Conservation (phyloP, 805 yeast species). For the Sugiyamaella boreocaroliniensis region DNA sequence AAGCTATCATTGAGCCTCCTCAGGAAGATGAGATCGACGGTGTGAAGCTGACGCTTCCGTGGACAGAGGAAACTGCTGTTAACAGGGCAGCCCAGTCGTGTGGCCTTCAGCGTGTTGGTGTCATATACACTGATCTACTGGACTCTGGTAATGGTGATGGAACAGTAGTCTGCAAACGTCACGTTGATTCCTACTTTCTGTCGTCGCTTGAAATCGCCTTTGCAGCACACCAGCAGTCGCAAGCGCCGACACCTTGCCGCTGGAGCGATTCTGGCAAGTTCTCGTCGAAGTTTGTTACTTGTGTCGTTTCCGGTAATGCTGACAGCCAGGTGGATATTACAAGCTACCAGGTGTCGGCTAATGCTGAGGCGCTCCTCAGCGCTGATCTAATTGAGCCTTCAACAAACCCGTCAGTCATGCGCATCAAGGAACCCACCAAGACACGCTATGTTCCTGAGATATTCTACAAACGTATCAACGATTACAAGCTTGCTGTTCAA, state of each 20-base stretch:
- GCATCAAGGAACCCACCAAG: conserved; percentile 64
- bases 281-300: conserved; percentile 88
- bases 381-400: conserved; percentile 85
- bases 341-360: conserved; percentile 80
- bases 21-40: conserved; percentile 87
- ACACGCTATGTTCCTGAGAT: conserved; percentile 91
- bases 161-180: conserved; percentile 85
- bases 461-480: conserved; percentile 75
- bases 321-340: conserved; percentile 85
- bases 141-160: conserved; percentile 88
- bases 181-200: conserved; percentile 81
- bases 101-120: conserved; percentile 70
- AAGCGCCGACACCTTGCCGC: conserved; percentile 55
- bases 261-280: conserved; percentile 58
- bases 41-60: conserved; percentile 49
- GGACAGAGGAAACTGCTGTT: conserved; percentile 45
- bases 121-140: conserved; percentile 80
- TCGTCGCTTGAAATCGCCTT: conserved; percentile 80
- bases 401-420: conserved; percentile 83
- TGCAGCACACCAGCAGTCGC: conserved; percentile 72
- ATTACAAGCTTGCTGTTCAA: conserved; percentile 83
- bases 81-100: conserved; percentile 48
- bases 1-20: conserved; percentile 89
- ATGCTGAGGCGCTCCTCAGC: conserved; percentile 79
- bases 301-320: conserved; percentile 85